Evolutionary conservation across 768 basidiomycete species (phyloP).

Genomic region (Boletus reticuloceps): DNA sequence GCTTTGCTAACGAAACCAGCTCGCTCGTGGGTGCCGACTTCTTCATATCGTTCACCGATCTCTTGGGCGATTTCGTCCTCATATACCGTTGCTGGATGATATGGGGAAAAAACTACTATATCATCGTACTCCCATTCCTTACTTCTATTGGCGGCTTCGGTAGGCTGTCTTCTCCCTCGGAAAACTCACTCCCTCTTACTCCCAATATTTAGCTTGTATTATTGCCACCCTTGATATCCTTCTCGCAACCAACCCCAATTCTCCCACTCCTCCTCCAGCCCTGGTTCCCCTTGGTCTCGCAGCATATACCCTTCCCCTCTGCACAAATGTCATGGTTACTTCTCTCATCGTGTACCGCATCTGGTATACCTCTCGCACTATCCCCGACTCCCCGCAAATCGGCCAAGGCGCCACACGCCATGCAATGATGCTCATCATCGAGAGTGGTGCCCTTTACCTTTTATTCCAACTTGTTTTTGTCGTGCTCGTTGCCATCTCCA

Average conservation of each 20-base stretch:
- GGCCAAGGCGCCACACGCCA: conserved; percentile 15
- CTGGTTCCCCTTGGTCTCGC: conserved; percentile 38
- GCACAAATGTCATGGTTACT: conserved; percentile 42
- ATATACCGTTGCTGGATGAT: conserved; percentile 44
- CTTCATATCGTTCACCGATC: conserved; percentile 36
- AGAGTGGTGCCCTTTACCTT: conserved; percentile 42
- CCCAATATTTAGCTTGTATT: conserved; percentile 26
- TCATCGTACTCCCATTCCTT: conserved; percentile 35
- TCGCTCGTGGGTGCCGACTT: conserved; percentile 34
- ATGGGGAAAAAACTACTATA: conserved; percentile 34
- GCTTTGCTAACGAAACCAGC: conserved; percentile 31
- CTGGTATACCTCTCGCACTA: conserved; percentile 26
- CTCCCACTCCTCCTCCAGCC: conserved; percentile 34
- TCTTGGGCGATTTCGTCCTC: conserved; percentile 35
- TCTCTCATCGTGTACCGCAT: conserved; percentile 40
- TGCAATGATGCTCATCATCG: conserved; percentile 37
- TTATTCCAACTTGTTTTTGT: conserved; percentile 40
- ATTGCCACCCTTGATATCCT: conserved; percentile 29
- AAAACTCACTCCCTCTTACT: background rate
- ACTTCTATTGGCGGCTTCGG: conserved; percentile 34
- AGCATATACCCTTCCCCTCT: conserved; percentile 37
- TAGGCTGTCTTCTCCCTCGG: conserved; percentile 14
- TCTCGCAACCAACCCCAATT: conserved; percentile 23
- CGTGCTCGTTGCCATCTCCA: conserved; percentile 33
- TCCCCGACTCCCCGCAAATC: conserved; percentile 8